A percentile compares a stretch with the other conserved stretches of the same genome.
These are phyloP conservation scores for Chernovozyma aurita DNA, from an alignment of 1,139 yeast genomes.

Conservation along the genomic window DNA sequence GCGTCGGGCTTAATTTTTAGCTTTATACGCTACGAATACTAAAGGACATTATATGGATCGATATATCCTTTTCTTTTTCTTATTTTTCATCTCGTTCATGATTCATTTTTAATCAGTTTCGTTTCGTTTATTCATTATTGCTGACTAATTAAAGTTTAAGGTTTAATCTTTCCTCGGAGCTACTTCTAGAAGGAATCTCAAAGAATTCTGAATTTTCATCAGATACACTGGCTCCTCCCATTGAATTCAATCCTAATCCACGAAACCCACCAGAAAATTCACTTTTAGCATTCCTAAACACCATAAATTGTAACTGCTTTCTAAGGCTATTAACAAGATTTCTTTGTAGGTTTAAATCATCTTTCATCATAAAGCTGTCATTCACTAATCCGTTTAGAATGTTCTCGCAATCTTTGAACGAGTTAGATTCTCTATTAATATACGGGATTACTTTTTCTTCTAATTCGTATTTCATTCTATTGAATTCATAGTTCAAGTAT, in stretches of 20 bases:
- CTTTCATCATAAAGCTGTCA: slow-evolving; percentile 44
- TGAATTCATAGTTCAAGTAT: slow-evolving; percentile 35
- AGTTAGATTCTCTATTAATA: slow-evolving; percentile 25
- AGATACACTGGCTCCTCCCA: neutral
- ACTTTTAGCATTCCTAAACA: slow-evolving; percentile 24
- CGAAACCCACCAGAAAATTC: neutral
- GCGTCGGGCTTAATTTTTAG: slow-evolving; percentile 47
- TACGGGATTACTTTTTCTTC: slow-evolving; percentile 39
- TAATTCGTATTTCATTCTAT: slow-evolving; percentile 38
- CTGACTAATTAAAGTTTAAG: slow-evolving; percentile 19
- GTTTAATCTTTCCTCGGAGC: slow-evolving; percentile 36
- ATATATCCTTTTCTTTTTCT: no score
- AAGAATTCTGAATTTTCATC: slow-evolving; percentile 12
- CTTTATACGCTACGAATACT: no score
- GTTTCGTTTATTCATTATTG: neutral
- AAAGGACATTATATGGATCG: no score
- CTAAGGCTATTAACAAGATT: slow-evolving; percentile 42
- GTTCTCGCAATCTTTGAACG: slow-evolving; percentile 31
- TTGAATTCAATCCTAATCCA: neutral
- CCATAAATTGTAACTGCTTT: slow-evolving; percentile 48
- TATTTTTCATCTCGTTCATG: slow-evolving; percentile 5
- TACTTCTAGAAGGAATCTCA: slow-evolving; percentile 23
- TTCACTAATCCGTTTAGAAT: slow-evolving; percentile 35
- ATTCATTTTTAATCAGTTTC: no score
- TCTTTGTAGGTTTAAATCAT: slow-evolving; percentile 46